Evolutionary conservation across 2,329 filamentous ascomycete genomes (phyloP), one percentile per base, ranked within the genome.

Genomic region (Zasmidium angulare): DNA sequence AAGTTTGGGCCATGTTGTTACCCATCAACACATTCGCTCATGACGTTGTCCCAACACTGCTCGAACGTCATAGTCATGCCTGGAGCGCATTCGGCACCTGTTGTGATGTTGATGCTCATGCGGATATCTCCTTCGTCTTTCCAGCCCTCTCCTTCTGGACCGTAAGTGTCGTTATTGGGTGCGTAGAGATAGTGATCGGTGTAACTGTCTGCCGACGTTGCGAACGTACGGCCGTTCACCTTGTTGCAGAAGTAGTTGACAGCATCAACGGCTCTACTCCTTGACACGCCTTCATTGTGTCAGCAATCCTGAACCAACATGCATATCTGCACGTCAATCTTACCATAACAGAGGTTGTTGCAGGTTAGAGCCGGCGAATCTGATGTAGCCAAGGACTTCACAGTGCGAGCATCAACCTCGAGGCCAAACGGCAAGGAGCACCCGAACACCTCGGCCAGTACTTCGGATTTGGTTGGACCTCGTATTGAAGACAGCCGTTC

Each of bases 191-290:
- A 50, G 2, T 43, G 23, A 10, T 23, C 26, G 40, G 40, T 26
- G 23, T 47, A 49, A 22, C 21, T 46, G 26, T 54, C 49, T 19
- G 20, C 24, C 6, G 21, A 21, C 29, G 46, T 19, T 3, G 23
- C 12, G 55, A 55, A 60, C 19, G 31, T 49, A 17, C 24, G 26
- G 2, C 23, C n/a, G 26, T 31, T 24, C 29, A 58, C 46, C 11
- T 50, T 19, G 24, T 53, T 36, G 50, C 61, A 63, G 55, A 56
- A 60, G 50, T 48, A 58, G 22, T 60, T 50, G 23, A 60, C 48
- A 2, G 36, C 58, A 24, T 26, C 23, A 43, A 47, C 36, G 4
- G 43, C 21, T 20, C 23, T 7, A 10, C 10, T 20, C 12, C 58
- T 51, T 14, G 43, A 36, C 19, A 63, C 48, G 3, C 61, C 58